Evolutionary conservation across 2,329 filamentous ascomycete species (phyloP).

Genomic region (Elsinoe perseae): DNA sequence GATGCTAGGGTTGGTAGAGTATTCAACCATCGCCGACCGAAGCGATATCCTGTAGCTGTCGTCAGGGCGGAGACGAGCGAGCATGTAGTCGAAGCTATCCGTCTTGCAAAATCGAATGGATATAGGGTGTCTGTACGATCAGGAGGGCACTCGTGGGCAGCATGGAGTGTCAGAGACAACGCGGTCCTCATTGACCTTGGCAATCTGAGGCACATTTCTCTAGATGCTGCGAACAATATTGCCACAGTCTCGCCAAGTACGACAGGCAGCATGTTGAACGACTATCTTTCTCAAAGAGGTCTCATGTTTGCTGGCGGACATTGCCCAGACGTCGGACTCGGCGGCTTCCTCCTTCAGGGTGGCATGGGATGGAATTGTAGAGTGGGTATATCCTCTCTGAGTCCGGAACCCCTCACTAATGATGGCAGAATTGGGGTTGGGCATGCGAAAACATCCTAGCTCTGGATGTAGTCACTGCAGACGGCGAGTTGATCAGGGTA

Average conservation of each 20-base stretch:
- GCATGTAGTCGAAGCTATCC: slow-evolving; percentile 31
- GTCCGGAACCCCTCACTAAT: too few relatives aligned
- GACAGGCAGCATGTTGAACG: slow-evolving; percentile 41
- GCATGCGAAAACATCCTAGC: slow-evolving; percentile 43
- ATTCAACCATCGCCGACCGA: slow-evolving; percentile 39
- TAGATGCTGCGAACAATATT: slow-evolving; percentile 34
- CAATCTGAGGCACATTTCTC: slow-evolving; percentile 34
- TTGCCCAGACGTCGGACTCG: slow-evolving; percentile 51
- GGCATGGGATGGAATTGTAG: slow-evolving; percentile 54
- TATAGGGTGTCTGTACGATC: slow-evolving; percentile 41
- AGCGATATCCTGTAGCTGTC: slow-evolving; percentile 36
- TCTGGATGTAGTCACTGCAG: slow-evolving; percentile 44
- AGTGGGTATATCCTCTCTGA: slow-evolving; percentile 26
- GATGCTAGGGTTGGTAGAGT: slow-evolving; percentile 35
- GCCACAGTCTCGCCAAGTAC: slow-evolving; percentile 41
- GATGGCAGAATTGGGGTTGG: slow-evolving; percentile 49
- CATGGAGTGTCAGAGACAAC: slow-evolving; percentile 43
- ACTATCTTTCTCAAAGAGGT: slow-evolving; percentile 32
- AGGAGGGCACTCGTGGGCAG: slow-evolving; percentile 45
- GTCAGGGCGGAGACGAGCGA: slow-evolving; percentile 32
- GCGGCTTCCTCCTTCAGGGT: slow-evolving; percentile 49
- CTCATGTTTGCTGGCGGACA: slow-evolving; percentile 48
- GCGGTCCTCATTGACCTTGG: slow-evolving; percentile 39
- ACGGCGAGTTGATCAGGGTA: slow-evolving; percentile 34
- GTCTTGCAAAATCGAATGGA: slow-evolving; percentile 30